Evolutionary conservation across 139 green algal genomes (phyloP), one percentile per base, ranked within the genome.

Genomic region (Diplosphaera chodatii): DNA sequence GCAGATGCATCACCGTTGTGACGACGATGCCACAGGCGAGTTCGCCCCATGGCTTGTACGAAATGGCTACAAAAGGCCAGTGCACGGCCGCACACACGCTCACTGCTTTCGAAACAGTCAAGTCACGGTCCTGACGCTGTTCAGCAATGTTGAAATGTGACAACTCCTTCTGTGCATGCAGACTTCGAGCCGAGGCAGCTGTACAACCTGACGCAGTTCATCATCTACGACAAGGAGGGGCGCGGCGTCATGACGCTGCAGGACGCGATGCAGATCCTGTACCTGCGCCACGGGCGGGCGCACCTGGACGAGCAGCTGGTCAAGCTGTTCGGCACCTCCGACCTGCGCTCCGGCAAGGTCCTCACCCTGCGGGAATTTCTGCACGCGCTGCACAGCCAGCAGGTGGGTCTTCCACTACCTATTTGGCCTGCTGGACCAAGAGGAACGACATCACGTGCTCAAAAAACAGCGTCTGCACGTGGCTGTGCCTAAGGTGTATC

Each of bases 131-230:
- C n/a, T n/a, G n/a, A n/a, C n/a, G n/a, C n/a, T n/a, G n/a, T n/a
- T n/a, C n/a, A n/a, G n/a, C n/a, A n/a, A n/a, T n/a, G n/a, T n/a
- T n/a, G n/a, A n/a, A n/a, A n/a, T n/a, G n/a, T n/a, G n/a, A n/a
- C n/a, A n/a, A n/a, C n/a, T n/a, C n/a, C n/a, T n/a, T n/a, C 6
- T 48, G 10, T 18, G 63, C 5, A 0, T 63, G 64, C 88, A 82
- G 93, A 91, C 21, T 91, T 87, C 34, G 93, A 98, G 85, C 93
- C 93, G 16, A 82, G 89, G 0, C 87, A 90, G 4, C 85, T 98
- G 2, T 97, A 94, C 88, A 96, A 97, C 48, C 85, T 97, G 4
- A 87, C 94, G 41, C 89, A 96, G 74, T 98, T 98, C 81, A 76
- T 96, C 22, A 96, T 98, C 84, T 95, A 95, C 64, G 89, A 96